Evolutionary conservation across 306 rosid genomes (phyloP).

Genomic region (Rosa rugosa): DNA sequence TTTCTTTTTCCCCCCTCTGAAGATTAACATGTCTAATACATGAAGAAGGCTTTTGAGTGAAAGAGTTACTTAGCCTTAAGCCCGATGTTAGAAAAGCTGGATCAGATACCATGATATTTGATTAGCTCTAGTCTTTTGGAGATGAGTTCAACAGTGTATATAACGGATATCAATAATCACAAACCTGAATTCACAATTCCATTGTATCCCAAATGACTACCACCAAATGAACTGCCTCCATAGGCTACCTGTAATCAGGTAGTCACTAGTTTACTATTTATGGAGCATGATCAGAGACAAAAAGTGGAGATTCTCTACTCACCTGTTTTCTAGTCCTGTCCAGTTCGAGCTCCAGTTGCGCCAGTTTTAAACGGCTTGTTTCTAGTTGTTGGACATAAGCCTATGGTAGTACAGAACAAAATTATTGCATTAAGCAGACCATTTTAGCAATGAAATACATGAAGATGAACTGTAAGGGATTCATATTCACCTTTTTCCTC

Average conservation of each 20-base stretch:
- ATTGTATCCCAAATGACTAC: slow-evolving; percentile 46
- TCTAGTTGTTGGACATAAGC: slow-evolving; percentile 92
- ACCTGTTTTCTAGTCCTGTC: slow-evolving; percentile 73
- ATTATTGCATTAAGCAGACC: slow-evolving; percentile 14
- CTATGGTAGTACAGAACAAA: slow-evolving; percentile 37
- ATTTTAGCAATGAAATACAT: background rate
- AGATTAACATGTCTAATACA: background rate
- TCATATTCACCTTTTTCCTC: slow-evolving; percentile 64
- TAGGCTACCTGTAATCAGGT: slow-evolving; percentile 50
- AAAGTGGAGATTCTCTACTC: slow-evolving; percentile 24
- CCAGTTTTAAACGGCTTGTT: slow-evolving; percentile 75
- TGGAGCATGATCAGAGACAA: background rate
- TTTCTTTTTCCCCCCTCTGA: background rate
- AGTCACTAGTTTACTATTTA: slow-evolving; percentile 8
- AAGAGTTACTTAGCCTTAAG: background rate
- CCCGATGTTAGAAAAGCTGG: background rate
- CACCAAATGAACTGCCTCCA: slow-evolving; percentile 39
- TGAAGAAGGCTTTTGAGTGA: background rate
- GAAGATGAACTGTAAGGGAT: slow-evolving; percentile 4
- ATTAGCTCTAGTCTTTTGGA: background rate
- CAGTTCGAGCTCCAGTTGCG: slow-evolving; percentile 75
- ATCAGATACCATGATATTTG: background rate
- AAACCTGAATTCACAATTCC: slow-evolving; percentile 65
- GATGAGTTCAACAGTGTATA: background rate
- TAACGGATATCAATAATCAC: slow-evolving; percentile 21